These are phyloP conservation scores for Daldinia grandis DNA, from an alignment of 495 filamentous ascomycete species.

Conservation along the genomic window DNA sequence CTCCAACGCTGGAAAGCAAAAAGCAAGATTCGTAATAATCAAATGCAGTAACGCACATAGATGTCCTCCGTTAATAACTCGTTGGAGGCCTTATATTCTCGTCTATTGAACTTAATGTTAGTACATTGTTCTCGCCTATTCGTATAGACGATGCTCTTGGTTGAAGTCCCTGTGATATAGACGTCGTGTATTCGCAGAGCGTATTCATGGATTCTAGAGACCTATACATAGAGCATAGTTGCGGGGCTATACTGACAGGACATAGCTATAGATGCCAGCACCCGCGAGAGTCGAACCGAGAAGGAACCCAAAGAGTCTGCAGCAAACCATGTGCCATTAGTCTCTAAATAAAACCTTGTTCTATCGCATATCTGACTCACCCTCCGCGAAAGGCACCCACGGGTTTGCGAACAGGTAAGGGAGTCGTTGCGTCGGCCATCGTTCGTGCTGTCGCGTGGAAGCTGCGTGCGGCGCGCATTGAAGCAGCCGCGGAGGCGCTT, in stretches of 20 bases:
- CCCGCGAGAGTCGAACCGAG: conserved; percentile 83
- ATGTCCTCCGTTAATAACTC: conserved; percentile 96
- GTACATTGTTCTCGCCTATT: conserved; percentile 13
- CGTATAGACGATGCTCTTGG: background rate
- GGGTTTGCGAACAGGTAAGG: conserved; percentile 77
- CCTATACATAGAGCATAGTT: background rate
- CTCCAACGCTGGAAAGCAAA: conserved; percentile 30
- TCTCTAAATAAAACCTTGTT: conserved; percentile 3
- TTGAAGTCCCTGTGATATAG: background rate
- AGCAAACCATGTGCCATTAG: conserved; percentile 11
- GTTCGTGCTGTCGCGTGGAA: conserved; percentile 59
- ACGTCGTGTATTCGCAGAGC: background rate
- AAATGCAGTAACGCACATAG: conserved; percentile 75
- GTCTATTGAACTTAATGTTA: conserved; percentile 41
- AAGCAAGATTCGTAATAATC: conserved; percentile 45
- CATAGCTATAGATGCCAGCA: conserved; percentile 85
- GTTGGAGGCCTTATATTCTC: conserved; percentile 93
- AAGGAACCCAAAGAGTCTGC: conserved; percentile 92
- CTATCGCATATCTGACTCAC: conserved; percentile 60
- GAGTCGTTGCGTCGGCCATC: conserved; percentile 49
- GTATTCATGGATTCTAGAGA: background rate
- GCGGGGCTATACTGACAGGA: conserved; percentile 58
- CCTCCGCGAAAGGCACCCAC: conserved; percentile 93
- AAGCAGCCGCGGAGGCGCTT: conserved; percentile 41
- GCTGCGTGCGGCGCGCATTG: conserved; percentile 43